Conservation (phyloP, 2,329 filamentous ascomycete genomes). For the Pyrenophora teres region DNA sequence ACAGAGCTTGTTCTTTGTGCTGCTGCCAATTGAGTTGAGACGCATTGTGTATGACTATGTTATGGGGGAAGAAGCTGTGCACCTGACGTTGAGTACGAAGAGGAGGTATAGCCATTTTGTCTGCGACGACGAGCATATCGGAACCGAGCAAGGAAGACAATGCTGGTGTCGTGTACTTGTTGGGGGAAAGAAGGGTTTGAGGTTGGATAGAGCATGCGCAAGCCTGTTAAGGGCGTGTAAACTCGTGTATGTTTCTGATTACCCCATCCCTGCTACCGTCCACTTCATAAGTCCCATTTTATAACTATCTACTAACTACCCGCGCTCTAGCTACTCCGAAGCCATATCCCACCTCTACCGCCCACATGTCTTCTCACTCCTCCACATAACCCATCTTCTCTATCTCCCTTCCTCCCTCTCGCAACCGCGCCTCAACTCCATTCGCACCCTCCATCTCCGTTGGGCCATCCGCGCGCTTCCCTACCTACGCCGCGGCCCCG, state of each 20-base stretch:
- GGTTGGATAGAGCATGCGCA: conserved; percentile 17
- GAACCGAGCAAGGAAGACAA: conserved; percentile 4
- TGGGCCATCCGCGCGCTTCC: conserved; percentile 44
- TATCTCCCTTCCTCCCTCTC: conserved; percentile 38
- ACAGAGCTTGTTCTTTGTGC: conserved; percentile 37
- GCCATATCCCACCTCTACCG: conserved; percentile 37
- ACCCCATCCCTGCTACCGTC: neutral
- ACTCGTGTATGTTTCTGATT: conserved; percentile 30
- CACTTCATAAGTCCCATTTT: too few relatives aligned
- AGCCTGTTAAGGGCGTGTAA: conserved; percentile 32
- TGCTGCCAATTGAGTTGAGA: conserved; percentile 40
- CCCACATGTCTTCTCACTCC: conserved; percentile 39
- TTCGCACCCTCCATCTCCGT: conserved; percentile 37
- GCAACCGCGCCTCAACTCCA: conserved; percentile 30
- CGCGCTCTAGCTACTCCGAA: conserved; percentile 36
- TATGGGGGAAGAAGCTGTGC: conserved; percentile 35
- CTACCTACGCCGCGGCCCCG: conserved; percentile 31
- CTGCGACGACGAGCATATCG: conserved; percentile 23
- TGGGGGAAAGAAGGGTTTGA: conserved; percentile 26
- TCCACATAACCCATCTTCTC: conserved; percentile 42
- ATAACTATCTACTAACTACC: neutral
- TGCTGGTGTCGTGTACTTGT: conserved; percentile 40
- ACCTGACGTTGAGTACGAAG: conserved; percentile 38
- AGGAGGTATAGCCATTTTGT: conserved; percentile 41
- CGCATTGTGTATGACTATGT: conserved; percentile 40